Evolutionary conservation across 805 yeast genomes (phyloP).

Genomic region (Pichia heedii): DNA sequence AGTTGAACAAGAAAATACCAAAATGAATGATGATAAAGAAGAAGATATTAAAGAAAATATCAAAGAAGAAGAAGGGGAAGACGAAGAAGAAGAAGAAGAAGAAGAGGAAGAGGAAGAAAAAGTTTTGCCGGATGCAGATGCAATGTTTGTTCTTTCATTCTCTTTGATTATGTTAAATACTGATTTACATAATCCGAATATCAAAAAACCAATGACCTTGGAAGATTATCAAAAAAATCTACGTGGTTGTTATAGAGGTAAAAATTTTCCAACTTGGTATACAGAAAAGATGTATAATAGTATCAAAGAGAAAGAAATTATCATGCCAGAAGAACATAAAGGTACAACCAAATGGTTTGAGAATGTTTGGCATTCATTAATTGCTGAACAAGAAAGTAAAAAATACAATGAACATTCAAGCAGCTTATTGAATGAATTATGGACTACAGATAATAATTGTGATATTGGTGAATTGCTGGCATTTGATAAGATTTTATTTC

Average conservation of each 20-base stretch:
- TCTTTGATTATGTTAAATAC: constrained; percentile 93
- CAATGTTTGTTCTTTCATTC: constrained; percentile 82
- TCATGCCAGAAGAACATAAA: constrained; percentile 97
- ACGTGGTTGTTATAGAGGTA: constrained; percentile 64
- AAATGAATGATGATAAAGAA: constrained; percentile 1
- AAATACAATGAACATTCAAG: constrained; percentile 9
- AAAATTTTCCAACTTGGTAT: constrained; percentile 82
- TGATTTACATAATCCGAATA: constrained; percentile 86
- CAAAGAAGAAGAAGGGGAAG: background rate
- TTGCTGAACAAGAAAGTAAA: constrained; percentile 37
- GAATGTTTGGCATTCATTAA: constrained; percentile 68
- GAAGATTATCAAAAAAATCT: constrained; percentile 75
- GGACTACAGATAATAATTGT: constrained; percentile 12
- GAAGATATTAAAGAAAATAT: constrained; percentile 9
- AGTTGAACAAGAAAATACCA: constrained; percentile 15
- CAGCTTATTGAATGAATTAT: constrained; percentile 1
- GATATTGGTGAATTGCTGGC: constrained; percentile 29
- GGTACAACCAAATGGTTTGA: constrained; percentile 90
- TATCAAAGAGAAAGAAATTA: constrained; percentile 78
- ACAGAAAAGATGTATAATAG: constrained; percentile 71
- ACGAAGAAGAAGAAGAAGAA: constrained; percentile 12
- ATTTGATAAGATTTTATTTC: constrained; percentile 68
- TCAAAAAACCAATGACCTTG: constrained; percentile 83
- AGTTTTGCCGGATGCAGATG: constrained; percentile 71
- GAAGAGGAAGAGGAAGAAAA: constrained; percentile 30